A percentile compares a stretch with the other conserved stretches of the same genome.
Conservation (phyloP, 2,329 filamentous ascomycete genomes). For the Fusarium buharicum region DNA sequence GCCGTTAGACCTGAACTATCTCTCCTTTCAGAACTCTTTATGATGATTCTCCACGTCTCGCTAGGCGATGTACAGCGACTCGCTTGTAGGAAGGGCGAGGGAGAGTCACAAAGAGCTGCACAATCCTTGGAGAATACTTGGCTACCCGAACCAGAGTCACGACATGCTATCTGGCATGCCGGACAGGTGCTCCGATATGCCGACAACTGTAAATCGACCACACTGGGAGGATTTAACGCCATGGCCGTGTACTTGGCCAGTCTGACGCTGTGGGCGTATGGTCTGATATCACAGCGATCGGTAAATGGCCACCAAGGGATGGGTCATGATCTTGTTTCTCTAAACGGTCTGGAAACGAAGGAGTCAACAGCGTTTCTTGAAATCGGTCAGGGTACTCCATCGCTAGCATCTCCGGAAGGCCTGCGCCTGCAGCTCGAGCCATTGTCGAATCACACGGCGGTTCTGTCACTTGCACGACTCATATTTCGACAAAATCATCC, state of each 20-base stretch:
- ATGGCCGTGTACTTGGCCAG: constrained; percentile 41
- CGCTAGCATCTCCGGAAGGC: constrained; percentile 25
- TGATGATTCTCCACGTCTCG: constrained; percentile 43
- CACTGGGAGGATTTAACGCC: constrained; percentile 38
- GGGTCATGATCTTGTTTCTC: constrained; percentile 20
- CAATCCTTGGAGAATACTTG: constrained; percentile 33
- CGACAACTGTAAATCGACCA: constrained; percentile 31
- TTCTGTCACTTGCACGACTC: constrained; percentile 28
- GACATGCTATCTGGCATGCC: constrained; percentile 42
- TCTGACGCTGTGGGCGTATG: constrained; percentile 40
- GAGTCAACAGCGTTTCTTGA: constrained; percentile 34
- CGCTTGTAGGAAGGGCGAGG: constrained; percentile 37
- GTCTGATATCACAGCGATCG: constrained; percentile 24
- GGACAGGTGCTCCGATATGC: constrained; percentile 41
- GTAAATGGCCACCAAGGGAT: constrained; percentile 11
- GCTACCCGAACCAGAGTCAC: constrained; percentile 30
- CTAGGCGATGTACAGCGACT: constrained; percentile 37
- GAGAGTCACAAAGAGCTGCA: constrained; percentile 31
- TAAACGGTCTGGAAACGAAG: constrained; percentile 35
- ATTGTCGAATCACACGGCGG: constrained; percentile 26
- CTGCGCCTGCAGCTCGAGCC: constrained; percentile 27
- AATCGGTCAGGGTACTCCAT: constrained; percentile 30
- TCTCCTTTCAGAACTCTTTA: constrained; percentile 40
- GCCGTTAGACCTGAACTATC: constrained; percentile 22
- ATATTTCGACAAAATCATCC: constrained; percentile 39